Conservation (phyloP, 495 filamentous ascomycete species). For the Neurospora terricola region DNA sequence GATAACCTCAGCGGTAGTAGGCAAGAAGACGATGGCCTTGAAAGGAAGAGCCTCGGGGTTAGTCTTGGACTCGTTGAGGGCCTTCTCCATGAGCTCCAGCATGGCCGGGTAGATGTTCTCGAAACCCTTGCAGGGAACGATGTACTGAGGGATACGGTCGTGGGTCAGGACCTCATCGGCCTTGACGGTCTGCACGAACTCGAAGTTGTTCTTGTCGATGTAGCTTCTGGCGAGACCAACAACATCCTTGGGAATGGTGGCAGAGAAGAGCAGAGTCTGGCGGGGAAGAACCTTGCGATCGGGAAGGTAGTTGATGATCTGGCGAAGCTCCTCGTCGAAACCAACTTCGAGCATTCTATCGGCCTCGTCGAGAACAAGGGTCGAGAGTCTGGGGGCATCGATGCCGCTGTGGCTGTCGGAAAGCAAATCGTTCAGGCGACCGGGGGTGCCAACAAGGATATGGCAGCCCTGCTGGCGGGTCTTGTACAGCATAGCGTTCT, state of each 20-base stretch:
- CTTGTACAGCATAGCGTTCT: conserved; percentile 46
- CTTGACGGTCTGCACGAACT: conserved; percentile 73
- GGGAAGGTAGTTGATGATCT: conserved; percentile 62
- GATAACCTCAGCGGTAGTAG: conserved; percentile 60
- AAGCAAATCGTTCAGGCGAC: conserved; percentile 77
- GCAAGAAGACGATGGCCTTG: conserved; percentile 90
- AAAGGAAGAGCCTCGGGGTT: conserved; percentile 49
- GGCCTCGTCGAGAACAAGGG: conserved; percentile 90
- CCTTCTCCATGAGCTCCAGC: conserved; percentile 59
- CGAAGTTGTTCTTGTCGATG: conserved; percentile 48
- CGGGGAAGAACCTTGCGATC: conserved; percentile 46
- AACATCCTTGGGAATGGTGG: conserved; percentile 79
- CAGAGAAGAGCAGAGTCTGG: conserved; percentile 90
- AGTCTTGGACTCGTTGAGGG: conserved; percentile 28
- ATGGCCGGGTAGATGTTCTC: conserved; percentile 70
- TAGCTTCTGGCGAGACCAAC: conserved; percentile 58
- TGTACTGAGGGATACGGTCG: conserved; percentile 67
- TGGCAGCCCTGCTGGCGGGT: conserved; percentile 74
- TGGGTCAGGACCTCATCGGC: conserved; percentile 78
- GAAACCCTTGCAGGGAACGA: conserved; percentile 51
- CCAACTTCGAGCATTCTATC: conserved; percentile 87
- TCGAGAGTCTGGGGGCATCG: conserved; percentile 59
- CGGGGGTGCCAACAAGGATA: conserved; percentile 82
- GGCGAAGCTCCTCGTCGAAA: conserved; percentile 66
- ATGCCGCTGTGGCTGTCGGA: conserved; percentile 56